These are phyloP conservation scores for Venturia pyrina DNA, from an alignment of 2,329 filamentous ascomycete genomes.

Conservation along the genomic window DNA sequence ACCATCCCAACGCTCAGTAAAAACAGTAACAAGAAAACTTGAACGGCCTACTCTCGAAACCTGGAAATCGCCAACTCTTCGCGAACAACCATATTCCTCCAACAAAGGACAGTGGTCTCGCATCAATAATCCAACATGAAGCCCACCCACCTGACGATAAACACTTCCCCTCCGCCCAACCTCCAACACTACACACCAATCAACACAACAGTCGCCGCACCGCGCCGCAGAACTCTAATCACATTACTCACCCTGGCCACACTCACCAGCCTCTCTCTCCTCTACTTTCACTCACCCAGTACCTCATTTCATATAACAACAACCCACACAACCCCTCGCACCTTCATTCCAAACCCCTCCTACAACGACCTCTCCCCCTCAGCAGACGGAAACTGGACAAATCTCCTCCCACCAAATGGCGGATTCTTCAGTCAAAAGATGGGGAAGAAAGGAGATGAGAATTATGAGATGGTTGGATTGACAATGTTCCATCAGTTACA, in stretches of 20 bases:
- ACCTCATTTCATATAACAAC: not conserved
- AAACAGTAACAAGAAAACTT: not conserved
- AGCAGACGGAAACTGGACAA: not conserved
- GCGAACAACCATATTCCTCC: not conserved
- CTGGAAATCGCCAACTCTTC: not conserved
- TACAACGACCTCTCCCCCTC: not conserved
- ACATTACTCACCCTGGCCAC: not conserved
- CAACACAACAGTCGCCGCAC: not conserved
- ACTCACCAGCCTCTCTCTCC: not conserved
- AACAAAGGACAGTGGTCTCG: not conserved
- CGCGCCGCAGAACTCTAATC: not conserved
- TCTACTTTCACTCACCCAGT: not conserved
- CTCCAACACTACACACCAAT: not conserved
- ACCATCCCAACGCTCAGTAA: not conserved
- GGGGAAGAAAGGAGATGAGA: not conserved
- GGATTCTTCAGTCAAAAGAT: not conserved
- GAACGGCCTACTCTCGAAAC: not conserved
- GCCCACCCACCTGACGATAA: not conserved
- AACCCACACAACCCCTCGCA: not conserved
- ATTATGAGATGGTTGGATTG: slow-evolving; percentile 4
- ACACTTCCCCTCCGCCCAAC: not conserved
- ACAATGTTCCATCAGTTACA: slow-evolving; percentile 9
- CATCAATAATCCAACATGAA: not conserved
- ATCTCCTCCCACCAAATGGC: slow-evolving; percentile 4
- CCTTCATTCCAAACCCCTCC: not conserved